Evolutionary conservation across 305 asterid genomes (phyloP).

Genomic region (Fraxinus latifolia): DNA sequence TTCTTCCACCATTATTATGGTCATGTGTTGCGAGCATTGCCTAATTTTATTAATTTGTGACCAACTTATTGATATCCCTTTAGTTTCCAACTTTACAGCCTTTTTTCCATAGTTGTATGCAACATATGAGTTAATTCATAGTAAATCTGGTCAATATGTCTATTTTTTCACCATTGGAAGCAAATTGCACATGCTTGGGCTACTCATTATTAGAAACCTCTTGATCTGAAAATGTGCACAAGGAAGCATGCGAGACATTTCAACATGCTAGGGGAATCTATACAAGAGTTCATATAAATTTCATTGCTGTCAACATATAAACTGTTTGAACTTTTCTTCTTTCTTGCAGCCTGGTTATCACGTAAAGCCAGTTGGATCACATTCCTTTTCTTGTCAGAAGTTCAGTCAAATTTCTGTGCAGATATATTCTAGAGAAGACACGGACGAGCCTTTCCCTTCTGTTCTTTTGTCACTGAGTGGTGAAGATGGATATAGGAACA

Average conservation of each 20-base stretch:
- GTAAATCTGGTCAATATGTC: background rate
- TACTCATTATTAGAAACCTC: background rate
- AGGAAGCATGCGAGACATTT: background rate
- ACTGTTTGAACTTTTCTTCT: conserved; percentile 29
- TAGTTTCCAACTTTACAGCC: conserved; percentile 1
- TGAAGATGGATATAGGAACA: conserved; percentile 98
- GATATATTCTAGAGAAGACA: conserved; percentile 61
- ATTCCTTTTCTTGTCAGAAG: conserved; percentile 87
- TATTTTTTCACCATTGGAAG: conserved; percentile 2
- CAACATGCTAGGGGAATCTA: background rate
- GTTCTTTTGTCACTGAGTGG: conserved; percentile 92
- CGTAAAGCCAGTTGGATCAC: conserved; percentile 62
- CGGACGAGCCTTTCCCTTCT: conserved; percentile 72
- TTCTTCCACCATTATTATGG: conserved; percentile 10
- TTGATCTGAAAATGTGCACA: conserved; percentile 14
- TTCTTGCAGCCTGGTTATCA: conserved; percentile 83
- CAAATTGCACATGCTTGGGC: background rate
- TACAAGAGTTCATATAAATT: background rate
- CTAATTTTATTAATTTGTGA: background rate
- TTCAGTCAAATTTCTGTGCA: conserved; percentile 76
- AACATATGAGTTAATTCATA: background rate
- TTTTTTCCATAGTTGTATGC: background rate
- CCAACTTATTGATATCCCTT: background rate
- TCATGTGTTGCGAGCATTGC: background rate
- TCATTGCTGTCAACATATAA: conserved; percentile 12